These are phyloP conservation scores for Spergularia marina DNA, from an alignment of 148 eudicot genomes.

Conservation along the genomic window DNA sequence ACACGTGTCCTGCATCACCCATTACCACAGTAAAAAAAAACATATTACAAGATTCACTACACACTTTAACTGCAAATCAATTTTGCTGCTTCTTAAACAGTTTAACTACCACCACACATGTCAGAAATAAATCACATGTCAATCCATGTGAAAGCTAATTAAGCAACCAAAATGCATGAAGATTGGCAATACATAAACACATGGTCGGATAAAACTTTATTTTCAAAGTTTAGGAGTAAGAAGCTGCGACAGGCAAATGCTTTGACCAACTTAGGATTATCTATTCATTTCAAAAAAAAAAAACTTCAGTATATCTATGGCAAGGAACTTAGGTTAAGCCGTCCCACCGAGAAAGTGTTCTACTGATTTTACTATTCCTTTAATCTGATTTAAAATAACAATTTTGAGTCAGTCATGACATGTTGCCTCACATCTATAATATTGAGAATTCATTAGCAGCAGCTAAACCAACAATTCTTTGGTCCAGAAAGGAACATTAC, in stretches of 20 bases:
- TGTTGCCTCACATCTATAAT: not conserved
- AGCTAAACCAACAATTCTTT: not conserved
- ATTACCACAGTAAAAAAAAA: not conserved
- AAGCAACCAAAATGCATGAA: not conserved
- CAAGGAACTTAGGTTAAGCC: not conserved
- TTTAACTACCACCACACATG: too few relatives aligned
- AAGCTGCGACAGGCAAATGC: not conserved
- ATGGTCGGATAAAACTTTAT: not conserved
- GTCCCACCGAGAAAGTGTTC: not conserved
- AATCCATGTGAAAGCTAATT: not conserved
- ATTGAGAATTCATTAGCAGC: not conserved
- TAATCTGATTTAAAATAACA: not conserved
- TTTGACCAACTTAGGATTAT: not conserved
- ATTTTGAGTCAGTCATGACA: not conserved
- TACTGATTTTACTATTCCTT: not conserved
- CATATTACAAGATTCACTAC: not conserved
- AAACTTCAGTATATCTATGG: not conserved
- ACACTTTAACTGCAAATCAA: not conserved
- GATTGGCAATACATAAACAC: not conserved
- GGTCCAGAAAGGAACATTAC: not conserved
- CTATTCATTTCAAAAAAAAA: too few relatives aligned
- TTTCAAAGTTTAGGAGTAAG: not conserved
- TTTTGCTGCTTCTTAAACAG: constrained; percentile 3
- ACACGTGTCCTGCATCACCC: constrained; percentile 66
- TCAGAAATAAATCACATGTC: not conserved